phyloP scores from a whole-genome alignment of 2,329 filamentous ascomycete species.

The Sporothrix globosa region DNA sequence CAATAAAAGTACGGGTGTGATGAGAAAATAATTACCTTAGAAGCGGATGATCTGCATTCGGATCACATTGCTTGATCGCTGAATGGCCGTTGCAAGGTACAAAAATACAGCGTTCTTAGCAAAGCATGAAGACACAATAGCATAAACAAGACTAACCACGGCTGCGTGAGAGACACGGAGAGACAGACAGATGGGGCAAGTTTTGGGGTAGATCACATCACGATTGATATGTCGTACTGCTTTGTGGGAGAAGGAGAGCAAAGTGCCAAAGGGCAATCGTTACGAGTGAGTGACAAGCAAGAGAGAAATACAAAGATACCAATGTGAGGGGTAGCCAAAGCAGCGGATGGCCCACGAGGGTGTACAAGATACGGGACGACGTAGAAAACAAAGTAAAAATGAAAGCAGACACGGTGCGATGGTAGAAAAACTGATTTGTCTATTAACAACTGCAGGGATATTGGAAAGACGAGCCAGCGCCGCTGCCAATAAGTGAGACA shows the following conservation, averaged over 20 bases:
- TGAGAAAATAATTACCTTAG: background rate
- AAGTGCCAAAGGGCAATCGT: background rate
- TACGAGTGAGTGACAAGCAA: background rate
- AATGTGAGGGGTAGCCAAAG: background rate
- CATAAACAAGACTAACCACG: slow-evolving; percentile 8
- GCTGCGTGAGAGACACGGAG: slow-evolving; percentile 26
- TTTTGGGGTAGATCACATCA: slow-evolving; percentile 5
- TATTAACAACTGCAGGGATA: background rate
- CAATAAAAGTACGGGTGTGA: background rate
- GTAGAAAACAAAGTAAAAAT: background rate
- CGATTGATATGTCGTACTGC: background rate
- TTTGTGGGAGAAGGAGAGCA: background rate
- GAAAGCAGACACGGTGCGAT: background rate
- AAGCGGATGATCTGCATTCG: background rate
- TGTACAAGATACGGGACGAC: background rate
- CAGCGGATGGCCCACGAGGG: slow-evolving; percentile 1
- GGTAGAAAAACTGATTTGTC: background rate
- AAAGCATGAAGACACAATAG: background rate
- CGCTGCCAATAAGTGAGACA: slow-evolving; percentile 23
- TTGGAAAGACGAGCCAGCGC: background rate
- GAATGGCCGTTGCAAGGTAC: background rate
- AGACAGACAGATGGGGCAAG: slow-evolving; percentile 13
- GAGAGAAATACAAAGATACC: background rate
- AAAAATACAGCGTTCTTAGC: background rate
- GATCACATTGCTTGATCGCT: background rate